phyloP scores from a whole-genome alignment of 2,329 filamentous ascomycete species.

The Blastomyces silverae region DNA sequence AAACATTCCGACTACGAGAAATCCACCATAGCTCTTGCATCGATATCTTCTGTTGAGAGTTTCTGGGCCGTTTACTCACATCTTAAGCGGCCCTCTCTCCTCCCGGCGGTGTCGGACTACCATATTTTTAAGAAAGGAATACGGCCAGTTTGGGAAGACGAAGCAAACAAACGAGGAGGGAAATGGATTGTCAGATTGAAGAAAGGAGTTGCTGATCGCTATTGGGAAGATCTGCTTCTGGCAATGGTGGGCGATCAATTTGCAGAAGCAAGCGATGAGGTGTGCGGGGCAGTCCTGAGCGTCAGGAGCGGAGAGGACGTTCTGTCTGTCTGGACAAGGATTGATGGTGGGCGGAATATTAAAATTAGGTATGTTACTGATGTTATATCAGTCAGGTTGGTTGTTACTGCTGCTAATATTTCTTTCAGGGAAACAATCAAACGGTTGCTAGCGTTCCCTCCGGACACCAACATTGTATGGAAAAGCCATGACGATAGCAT shows the following conservation, averaged over 20 bases:
- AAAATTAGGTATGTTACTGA: constrained; percentile 71
- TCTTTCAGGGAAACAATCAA: constrained; percentile 78
- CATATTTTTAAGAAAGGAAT: constrained; percentile 97
- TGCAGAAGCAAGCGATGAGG: constrained; percentile 81
- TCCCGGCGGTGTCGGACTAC: constrained; percentile 93
- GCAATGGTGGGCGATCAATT: constrained; percentile 94
- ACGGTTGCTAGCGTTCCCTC: constrained; percentile 74
- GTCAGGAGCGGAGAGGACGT: constrained; percentile 95
- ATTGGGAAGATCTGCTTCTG: constrained; percentile 91
- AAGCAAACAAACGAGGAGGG: constrained; percentile 89
- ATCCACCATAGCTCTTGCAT: constrained; percentile 79
- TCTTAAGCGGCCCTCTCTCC: constrained; percentile 76
- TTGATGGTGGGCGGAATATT: constrained; percentile 84
- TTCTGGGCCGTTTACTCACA: constrained; percentile 88
- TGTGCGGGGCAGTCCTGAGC: constrained; percentile 90
- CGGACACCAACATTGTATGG: constrained; percentile 87
- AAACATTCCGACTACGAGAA: constrained; percentile 99
- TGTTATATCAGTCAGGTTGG: neutral
- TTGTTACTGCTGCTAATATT: constrained; percentile 8
- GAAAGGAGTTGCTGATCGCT: constrained; percentile 93
- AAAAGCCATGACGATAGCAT: constrained; percentile 97
- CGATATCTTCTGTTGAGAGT: constrained; percentile 74
- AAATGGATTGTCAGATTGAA: constrained; percentile 97
- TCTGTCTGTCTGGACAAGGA: constrained; percentile 94
- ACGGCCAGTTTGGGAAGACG: constrained; percentile 96